Base-by-base conservation (phyloP, 2,329 filamentous ascomycete genomes). In the Alternaria sp. region DNA sequence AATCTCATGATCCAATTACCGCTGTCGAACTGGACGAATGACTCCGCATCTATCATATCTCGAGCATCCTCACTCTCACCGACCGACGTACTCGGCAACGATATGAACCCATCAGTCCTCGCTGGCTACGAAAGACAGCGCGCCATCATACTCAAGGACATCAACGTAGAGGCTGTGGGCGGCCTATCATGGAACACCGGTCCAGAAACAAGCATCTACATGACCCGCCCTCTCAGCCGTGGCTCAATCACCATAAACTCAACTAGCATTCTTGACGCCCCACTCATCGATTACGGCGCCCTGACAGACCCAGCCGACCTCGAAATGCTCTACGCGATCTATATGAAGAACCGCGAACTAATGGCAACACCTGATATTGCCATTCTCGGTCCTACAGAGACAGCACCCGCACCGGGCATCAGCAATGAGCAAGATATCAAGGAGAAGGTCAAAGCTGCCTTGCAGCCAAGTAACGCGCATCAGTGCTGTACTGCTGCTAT, bases 221-320 rank as follows among this genome's bases (percentile, higher is more conserved):
- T 81, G 47, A 71, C 76, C 8, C 73, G 76, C 30, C 79, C 79
- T 3, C 70, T 80, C 37, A 74, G 70, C 23, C 76, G 78, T 37
- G 79, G 79, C 10, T 74, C 73, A n/a, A 71, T 80, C 44, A 71
- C 61, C 14, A 70, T 78, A 54, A 73, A 75, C 59, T 75, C 75
- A 10, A 67, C 72, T 10, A 68, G 74, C 53, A 71, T 75, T 9
- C 50, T 67, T 9, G 62, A 55, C 9, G 61, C 66, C 4, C 77
- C 76, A 2, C 58, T 75, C 8, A 63, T 77, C 57, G 70, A 79
- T 51, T 79, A 72, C 64, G 69, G 65, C 30, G 73, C 76, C 20
- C 70, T 54, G 9, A 60, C 67, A 7, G 73, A 79, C 64, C 74
- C 74, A 2, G 66, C 71, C 14, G 80, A 82, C 61, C 57, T 74